phyloP scores from a whole-genome alignment of 1,284 basidiomycete species.

The Puccinia polysora region DNA sequence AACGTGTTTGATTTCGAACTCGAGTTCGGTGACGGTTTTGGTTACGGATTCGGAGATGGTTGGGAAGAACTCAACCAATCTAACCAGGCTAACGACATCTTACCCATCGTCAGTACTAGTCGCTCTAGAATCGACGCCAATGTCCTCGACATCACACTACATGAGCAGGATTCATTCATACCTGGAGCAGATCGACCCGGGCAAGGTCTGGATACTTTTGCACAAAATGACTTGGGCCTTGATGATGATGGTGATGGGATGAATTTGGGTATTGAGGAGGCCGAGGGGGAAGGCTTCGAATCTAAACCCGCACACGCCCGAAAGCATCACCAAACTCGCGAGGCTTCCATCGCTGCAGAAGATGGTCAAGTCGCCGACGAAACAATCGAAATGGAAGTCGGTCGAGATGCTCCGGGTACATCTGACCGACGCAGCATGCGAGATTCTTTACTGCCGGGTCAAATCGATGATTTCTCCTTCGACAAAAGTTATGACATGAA shows the following conservation, averaged over 20 bases:
- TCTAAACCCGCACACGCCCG: not conserved
- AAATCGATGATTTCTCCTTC: conserved; percentile 5
- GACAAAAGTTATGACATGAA: conserved; percentile 15
- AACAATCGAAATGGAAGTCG: conserved; percentile 34
- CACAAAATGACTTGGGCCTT: not conserved
- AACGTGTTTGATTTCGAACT: conserved; percentile 34
- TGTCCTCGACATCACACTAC: conserved; percentile 23
- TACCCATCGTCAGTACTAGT: not conserved
- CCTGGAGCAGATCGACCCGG: not conserved
- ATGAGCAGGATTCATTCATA: not conserved
- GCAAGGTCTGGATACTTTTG: not conserved
- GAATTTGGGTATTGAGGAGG: not conserved
- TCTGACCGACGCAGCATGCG: conserved; percentile 29
- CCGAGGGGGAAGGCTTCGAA: not conserved
- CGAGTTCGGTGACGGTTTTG: conserved; percentile 20
- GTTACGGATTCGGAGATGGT: conserved; percentile 22
- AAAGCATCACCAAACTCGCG: conserved; percentile 8
- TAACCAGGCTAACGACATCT: not conserved
- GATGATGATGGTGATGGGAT: not conserved
- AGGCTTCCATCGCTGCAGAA: not conserved
- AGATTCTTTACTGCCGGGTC: conserved; percentile 8
- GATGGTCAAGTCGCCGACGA: conserved; percentile 13
- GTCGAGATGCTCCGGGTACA: conserved; percentile 28
- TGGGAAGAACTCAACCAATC: conserved; percentile 27
- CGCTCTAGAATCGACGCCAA: conserved; percentile 17